A percentile compares a stretch with the other conserved stretches of the same genome.
These are phyloP conservation scores for Penicillium paradoxum DNA, from an alignment of 495 filamentous ascomycete genomes.

Conservation along the genomic window DNA sequence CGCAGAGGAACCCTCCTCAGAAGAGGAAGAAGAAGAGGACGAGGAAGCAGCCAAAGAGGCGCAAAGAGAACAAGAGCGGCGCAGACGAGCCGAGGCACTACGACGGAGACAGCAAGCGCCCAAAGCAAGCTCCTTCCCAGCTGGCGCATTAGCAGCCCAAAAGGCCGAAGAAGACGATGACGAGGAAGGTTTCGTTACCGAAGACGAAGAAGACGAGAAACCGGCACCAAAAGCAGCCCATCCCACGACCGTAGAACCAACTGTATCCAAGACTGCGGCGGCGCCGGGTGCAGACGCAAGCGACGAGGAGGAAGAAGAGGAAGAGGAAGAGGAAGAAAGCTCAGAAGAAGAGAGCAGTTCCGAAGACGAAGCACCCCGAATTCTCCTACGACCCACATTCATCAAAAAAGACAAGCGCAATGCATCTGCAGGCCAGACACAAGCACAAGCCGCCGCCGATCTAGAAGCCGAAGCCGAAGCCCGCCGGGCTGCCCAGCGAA, in stretches of 20 bases:
- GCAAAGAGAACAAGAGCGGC: slow-evolving; percentile 34
- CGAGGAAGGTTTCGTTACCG: slow-evolving; percentile 75
- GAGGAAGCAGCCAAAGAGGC: slow-evolving; percentile 50
- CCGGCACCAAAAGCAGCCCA: slow-evolving; percentile 23
- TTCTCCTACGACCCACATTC: slow-evolving; percentile 85
- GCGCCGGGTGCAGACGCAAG: slow-evolving; percentile 41
- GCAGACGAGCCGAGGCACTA: slow-evolving; percentile 27
- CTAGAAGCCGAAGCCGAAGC: slow-evolving; percentile 54
- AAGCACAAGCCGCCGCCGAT: slow-evolving; percentile 35
- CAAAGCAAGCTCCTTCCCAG: slow-evolving; percentile 60
- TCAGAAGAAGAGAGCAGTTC: slow-evolving; percentile 56
- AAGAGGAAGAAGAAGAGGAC: slow-evolving; percentile 45
- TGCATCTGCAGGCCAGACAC: slow-evolving; percentile 10
- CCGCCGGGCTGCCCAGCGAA: slow-evolving; percentile 42
- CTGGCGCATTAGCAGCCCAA: slow-evolving; percentile 31
- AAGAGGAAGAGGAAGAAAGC: slow-evolving; percentile 46
- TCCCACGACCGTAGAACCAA: slow-evolving; percentile 5
- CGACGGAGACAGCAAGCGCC: slow-evolving; percentile 40
- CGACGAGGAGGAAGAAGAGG: slow-evolving; percentile 54
- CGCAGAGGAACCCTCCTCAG: slow-evolving; percentile 61
- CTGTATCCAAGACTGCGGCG: slow-evolving; percentile 1
- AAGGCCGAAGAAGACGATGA: slow-evolving; percentile 41
- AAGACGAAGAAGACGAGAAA: slow-evolving; percentile 50
- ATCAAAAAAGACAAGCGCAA: slow-evolving; percentile 75
- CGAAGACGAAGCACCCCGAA: slow-evolving; percentile 69